phyloP scores from a whole-genome alignment of 2,329 filamentous ascomycete genomes.

The Neonectria neomacrospora region DNA sequence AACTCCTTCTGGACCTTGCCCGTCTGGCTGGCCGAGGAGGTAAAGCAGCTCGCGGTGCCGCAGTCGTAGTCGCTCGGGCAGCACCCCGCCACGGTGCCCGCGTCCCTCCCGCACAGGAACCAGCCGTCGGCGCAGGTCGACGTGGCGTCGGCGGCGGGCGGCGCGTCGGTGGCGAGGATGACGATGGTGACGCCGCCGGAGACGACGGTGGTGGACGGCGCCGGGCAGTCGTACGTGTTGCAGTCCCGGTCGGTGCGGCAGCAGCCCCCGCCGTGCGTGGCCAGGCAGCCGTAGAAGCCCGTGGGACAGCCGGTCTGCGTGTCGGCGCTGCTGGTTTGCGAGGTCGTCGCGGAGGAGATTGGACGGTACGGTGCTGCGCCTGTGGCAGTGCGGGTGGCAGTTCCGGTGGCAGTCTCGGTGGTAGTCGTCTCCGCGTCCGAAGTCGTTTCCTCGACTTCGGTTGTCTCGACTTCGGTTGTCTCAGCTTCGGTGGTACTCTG shows the following conservation, averaged over 20 bases:
- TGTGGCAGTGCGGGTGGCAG: conserved; percentile 51
- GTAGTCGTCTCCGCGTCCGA: conserved; percentile 29
- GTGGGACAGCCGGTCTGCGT: conserved; percentile 74
- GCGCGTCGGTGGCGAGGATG: conserved; percentile 65
- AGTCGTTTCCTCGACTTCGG: conserved; percentile 48
- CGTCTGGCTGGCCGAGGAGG: conserved; percentile 62
- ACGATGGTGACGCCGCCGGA: conserved; percentile 77
- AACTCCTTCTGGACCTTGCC: conserved; percentile 66
- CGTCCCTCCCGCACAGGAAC: conserved; percentile 72
- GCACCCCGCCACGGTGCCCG: conserved; percentile 78
- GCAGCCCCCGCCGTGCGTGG: conserved; percentile 84
- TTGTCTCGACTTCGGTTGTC: conserved; percentile 45
- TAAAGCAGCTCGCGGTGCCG: conserved; percentile 77
- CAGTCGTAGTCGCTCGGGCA: conserved; percentile 83
- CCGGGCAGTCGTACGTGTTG: conserved; percentile 80
- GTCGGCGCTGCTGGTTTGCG: conserved; percentile 35
- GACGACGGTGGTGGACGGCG: conserved; percentile 71
- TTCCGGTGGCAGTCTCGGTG: conserved; percentile 30
- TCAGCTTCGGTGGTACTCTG: conserved; percentile 41
- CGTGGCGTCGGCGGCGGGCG: conserved; percentile 51
- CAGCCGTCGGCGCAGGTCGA: conserved; percentile 80
- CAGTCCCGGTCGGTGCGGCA: conserved; percentile 91
- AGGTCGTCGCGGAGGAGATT: conserved; percentile 50
- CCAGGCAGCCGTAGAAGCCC: conserved; percentile 91
- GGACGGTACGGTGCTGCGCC: conserved; percentile 61